Conservation (phyloP, 805 yeast species). For the Metschnikowia drakensbergensis region DNA sequence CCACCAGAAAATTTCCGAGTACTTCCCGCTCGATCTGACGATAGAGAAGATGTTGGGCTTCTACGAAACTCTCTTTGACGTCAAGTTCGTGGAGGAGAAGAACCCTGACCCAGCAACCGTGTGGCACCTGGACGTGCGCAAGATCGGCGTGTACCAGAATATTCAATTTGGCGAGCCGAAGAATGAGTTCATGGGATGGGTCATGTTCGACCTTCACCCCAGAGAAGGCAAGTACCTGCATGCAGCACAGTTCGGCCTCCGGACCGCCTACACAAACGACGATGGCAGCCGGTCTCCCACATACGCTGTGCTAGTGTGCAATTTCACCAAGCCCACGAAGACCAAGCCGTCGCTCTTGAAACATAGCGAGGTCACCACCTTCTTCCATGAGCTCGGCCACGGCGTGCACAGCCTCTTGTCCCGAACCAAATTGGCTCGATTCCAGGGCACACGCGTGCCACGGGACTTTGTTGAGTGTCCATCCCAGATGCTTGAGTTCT, state of each 20-base stretch:
- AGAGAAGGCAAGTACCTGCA: slow-evolving; percentile 85
- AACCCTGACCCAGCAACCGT: slow-evolving; percentile 38
- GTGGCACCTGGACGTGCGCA: slow-evolving; percentile 81
- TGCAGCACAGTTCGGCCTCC: slow-evolving; percentile 76
- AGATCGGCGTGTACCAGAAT: slow-evolving; percentile 69
- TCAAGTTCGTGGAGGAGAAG: slow-evolving; percentile 57
- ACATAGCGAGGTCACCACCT: slow-evolving; percentile 75
- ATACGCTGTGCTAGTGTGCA: slow-evolving; percentile 71
- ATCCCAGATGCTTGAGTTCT: slow-evolving; percentile 82
- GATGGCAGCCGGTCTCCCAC: slow-evolving; percentile 60
- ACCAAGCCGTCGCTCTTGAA: slow-evolving; percentile 71
- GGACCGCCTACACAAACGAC: slow-evolving; percentile 52
- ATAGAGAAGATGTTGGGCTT: slow-evolving; percentile 65
- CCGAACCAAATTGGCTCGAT: slow-evolving; percentile 57
- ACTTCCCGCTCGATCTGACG: slow-evolving; percentile 70
- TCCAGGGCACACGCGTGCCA: slow-evolving; percentile 73
- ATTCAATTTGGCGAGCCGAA: slow-evolving; percentile 37
- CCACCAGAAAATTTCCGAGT: slow-evolving; percentile 66
- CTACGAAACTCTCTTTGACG: slow-evolving; percentile 65
- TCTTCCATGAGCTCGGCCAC: slow-evolving; percentile 88
- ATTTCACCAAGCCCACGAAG: slow-evolving; percentile 70
- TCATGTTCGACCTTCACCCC: slow-evolving; percentile 79
- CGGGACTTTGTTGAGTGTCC: slow-evolving; percentile 92
- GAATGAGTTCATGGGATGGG: slow-evolving; percentile 62
- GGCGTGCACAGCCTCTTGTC: slow-evolving; percentile 80